A percentile compares a stretch with the other conserved stretches of the same genome.
Conservation (phyloP, 148 eudicot genomes). For the Diospyros kaki region DNA sequence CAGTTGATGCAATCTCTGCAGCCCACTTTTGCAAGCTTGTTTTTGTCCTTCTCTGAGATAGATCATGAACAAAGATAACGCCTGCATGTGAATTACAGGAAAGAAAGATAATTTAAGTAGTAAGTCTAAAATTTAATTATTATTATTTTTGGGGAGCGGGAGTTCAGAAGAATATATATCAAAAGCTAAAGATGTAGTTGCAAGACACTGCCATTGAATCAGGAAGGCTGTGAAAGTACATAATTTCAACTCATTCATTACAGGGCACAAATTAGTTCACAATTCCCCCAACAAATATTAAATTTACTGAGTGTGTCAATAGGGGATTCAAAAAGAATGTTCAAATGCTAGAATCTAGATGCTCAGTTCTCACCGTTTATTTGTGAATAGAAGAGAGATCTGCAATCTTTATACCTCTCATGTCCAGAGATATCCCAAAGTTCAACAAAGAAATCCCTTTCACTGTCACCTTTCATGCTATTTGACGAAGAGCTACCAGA, state of each 20-base stretch:
- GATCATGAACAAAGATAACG: constrained; percentile 87
- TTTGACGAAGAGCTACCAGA: constrained; percentile 69
- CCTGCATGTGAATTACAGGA: constrained; percentile 38
- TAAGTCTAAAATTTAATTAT: background rate
- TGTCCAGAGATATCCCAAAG: constrained; percentile 97
- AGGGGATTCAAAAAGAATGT: background rate
- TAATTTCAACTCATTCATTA: background rate
- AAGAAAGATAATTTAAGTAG: constrained; percentile 1
- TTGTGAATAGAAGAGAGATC: constrained; percentile 86
- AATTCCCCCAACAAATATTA: background rate
- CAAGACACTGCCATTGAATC: background rate
- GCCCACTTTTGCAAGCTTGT: constrained; percentile 90
- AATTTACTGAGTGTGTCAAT: background rate
- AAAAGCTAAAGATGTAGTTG: background rate
- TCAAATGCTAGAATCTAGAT: background rate
- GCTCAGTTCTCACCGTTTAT: constrained; percentile 55
- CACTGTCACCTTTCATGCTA: constrained; percentile 71
- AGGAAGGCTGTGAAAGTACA: background rate
- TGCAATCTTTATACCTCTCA: constrained; percentile 90
- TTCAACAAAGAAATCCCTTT: constrained; percentile 86
- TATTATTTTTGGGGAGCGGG: background rate
- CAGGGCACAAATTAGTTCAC: background rate
- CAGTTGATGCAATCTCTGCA: constrained; percentile 72
- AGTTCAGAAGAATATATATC: background rate
- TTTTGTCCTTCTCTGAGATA: constrained; percentile 86